Base-by-base conservation (phyloP, 2,329 filamentous ascomycete species). In the Fusarium lyarnte region DNA sequence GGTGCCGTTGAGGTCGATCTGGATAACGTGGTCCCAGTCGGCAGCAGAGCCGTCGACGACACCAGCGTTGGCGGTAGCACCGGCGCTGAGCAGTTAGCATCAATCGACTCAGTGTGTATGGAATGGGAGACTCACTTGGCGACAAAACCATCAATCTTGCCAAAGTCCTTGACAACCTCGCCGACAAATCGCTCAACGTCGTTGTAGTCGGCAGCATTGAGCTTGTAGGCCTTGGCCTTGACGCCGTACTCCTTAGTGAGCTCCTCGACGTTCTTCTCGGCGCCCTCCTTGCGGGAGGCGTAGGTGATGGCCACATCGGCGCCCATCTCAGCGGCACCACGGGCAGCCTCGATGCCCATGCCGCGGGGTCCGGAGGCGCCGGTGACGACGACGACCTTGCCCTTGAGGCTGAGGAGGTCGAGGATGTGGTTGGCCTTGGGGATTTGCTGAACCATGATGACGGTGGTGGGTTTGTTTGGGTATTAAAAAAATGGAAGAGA, bases 281-380 rank as follows among this genome's bases (percentile, higher is more conserved):
- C 90, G 47, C 91, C 90, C 78, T 90, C 86, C 81, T 92, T 92
- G 78, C 88, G 89, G 70, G 91, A 91, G 61, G 90, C 89, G 84
- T 91, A 93, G 74, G 92, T 95, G 75, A 93, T 87, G 77, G 90
- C 91, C 42, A 93, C 84, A 75, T 92, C 87, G 69, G 91, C 91
- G 49, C 92, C 92, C 77, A 92, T 88, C 82, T 94, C 92, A 52
- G 91, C 91, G 57, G 90, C 87, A 39, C 88, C 91, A n/a, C 91
- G 86, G 21, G 91, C 91, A 13, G 92, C 90, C 67, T 90, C 88
- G 33, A 92, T 87, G 68, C 92, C 92, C 81, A 93, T 93, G 69
- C 92, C 92, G 39, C 88, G 89, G 62, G 93, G 88, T 14, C 90
- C 90, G 38, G 89, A 92, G 17, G 91, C 91, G 65, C 92, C 92